Percentiles rank a stretch among this genome's conserved stretches.
Evolutionary conservation across 2,329 filamentous ascomycete genomes (phyloP).

Genomic region (Lasiodiplodia theobromae): DNA sequence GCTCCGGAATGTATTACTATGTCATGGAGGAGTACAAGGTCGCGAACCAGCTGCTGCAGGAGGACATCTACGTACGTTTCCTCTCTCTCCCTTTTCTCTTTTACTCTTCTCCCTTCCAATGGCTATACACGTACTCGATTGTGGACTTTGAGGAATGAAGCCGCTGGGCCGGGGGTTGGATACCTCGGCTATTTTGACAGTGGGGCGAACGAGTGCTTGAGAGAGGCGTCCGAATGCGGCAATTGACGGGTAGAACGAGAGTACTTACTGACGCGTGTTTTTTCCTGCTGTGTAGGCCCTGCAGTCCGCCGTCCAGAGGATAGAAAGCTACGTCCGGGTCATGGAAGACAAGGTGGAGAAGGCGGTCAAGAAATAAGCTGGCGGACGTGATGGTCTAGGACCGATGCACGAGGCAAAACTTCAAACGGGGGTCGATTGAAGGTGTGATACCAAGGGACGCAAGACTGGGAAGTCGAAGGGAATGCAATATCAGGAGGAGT

Average conservation of each 20-base stretch:
- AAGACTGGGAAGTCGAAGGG: not conserved
- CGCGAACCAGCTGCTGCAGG: constrained; percentile 89
- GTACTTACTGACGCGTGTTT: constrained; percentile 25
- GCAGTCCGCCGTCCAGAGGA: constrained; percentile 83
- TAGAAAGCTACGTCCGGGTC: constrained; percentile 82
- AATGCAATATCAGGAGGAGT: not conserved
- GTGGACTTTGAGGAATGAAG: not conserved
- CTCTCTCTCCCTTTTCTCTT: not conserved
- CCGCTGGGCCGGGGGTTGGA: not conserved
- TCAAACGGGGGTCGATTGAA: not conserved
- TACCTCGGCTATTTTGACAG: not conserved
- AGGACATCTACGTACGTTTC: constrained; percentile 90
- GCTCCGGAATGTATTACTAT: constrained; percentile 87
- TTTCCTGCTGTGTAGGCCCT: constrained; percentile 67
- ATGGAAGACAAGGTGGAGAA: constrained; percentile 79
- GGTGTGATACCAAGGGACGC: constrained; percentile 10
- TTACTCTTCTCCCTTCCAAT: not conserved
- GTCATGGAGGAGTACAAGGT: constrained; percentile 91
- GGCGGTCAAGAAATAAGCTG: constrained; percentile 21
- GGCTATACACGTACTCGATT: not conserved
- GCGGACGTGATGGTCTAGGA: not conserved
- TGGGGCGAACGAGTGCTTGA: not conserved
- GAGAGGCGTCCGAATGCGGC: not conserved
- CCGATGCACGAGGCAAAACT: no score
- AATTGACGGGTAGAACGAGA: constrained; percentile 13